phyloP scores from a whole-genome alignment of 768 basidiomycete species.

The Suillus decipiens region DNA sequence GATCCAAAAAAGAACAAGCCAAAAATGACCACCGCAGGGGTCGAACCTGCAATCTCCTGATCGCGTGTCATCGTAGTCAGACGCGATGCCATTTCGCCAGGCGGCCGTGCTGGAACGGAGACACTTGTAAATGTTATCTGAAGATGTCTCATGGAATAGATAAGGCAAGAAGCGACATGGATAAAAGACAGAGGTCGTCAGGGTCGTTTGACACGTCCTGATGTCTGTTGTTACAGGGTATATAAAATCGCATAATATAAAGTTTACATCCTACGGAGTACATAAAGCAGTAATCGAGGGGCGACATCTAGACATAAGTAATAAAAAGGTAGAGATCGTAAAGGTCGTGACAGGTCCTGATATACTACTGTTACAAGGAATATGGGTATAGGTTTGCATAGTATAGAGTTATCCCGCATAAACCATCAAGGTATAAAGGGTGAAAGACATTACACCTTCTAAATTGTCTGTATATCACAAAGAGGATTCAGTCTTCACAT shows the following conservation, averaged over 20 bases:
- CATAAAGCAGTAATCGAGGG: background rate
- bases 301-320: background rate
- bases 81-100: conserved; percentile 95
- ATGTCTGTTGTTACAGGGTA: too few species aligned
- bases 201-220: too few species aligned
- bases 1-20: background rate
- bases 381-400: background rate
- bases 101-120: conserved; percentile 48
- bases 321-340: background rate
- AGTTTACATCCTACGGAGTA: background rate
- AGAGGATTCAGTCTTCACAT: background rate
- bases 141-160: too few species aligned
- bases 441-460: background rate
- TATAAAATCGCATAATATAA: too few species aligned
- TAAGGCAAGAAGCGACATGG: too few species aligned
- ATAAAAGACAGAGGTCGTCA: too few species aligned
- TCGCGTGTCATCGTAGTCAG: conserved; percentile 67
- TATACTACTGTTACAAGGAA: background rate
- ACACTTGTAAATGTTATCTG: too few species aligned
- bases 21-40: conserved; percentile 39
- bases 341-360: background rate
- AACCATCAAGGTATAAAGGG: background rate
- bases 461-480: background rate
- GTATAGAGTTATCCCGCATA: background rate
- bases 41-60: conserved; percentile 45